phyloP scores from a whole-genome alignment of 2,329 filamentous ascomycete genomes.

The Aspergillus neotritici region DNA sequence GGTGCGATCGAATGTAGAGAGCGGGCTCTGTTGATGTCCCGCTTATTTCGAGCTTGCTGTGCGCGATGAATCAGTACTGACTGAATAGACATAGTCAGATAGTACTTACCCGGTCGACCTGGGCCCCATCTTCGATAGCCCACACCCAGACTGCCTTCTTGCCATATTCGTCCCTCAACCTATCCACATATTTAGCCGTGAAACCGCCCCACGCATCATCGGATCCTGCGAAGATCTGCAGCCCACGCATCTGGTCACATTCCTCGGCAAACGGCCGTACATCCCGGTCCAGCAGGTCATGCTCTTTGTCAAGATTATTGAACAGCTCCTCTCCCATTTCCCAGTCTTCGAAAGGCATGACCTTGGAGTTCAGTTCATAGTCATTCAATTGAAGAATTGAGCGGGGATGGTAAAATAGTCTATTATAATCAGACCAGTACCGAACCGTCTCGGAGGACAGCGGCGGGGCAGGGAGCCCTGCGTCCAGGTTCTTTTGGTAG shows the following conservation, averaged over 20 bases:
- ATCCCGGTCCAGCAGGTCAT: conserved; percentile 87
- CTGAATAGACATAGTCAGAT: not conserved
- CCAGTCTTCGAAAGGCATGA: conserved; percentile 80
- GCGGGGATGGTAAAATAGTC: conserved; percentile 84
- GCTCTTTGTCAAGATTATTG: conserved; percentile 64
- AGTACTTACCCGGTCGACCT: conserved; percentile 48
- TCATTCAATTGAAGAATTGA: conserved; percentile 84
- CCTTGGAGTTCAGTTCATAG: conserved; percentile 72
- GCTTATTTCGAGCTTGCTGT: conserved; percentile 55
- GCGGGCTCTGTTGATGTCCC: conserved; percentile 67
- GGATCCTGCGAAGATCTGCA: conserved; percentile 67
- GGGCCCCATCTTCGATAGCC: conserved; percentile 64
- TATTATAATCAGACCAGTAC: conserved; percentile 95
- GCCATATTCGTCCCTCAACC: conserved; percentile 81
- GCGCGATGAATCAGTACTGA: not conserved
- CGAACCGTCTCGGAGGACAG: conserved; percentile 68
- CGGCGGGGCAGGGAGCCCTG: conserved; percentile 57
- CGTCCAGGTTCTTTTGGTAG: conserved; percentile 75
- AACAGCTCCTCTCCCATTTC: conserved; percentile 70
- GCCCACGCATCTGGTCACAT: conserved; percentile 82
- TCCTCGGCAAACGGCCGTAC: conserved; percentile 84
- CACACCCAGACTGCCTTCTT: conserved; percentile 84
- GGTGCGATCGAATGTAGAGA: conserved; percentile 63
- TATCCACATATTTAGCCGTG: conserved; percentile 65
- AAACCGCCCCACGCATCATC: conserved; percentile 83